These are phyloP conservation scores for Geotrichum phurueaensis DNA, from an alignment of 1,139 yeast species.

Conservation along the genomic window DNA sequence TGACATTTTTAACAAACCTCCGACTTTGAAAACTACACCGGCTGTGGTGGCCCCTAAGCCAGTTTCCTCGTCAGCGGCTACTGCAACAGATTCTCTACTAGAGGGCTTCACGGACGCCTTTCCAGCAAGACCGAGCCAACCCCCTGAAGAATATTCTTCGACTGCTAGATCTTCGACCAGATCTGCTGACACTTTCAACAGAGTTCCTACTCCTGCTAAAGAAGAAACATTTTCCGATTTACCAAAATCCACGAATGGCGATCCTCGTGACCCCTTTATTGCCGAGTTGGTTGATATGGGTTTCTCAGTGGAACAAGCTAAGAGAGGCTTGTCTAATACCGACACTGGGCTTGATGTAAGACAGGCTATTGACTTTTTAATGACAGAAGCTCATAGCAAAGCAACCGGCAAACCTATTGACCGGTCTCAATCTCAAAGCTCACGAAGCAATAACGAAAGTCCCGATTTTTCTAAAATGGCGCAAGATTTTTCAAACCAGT, in stretches of 20 bases:
- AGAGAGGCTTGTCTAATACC: conserved; percentile 50
- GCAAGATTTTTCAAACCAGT: conserved; percentile 55
- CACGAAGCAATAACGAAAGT: conserved; percentile 1
- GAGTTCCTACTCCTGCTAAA: conserved; percentile 10
- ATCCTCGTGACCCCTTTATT: conserved; percentile 46
- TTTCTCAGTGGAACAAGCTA: conserved; percentile 57
- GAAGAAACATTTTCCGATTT: background rate
- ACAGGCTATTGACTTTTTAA: conserved; percentile 60
- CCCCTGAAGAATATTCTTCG: conserved; percentile 2
- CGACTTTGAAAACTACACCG: conserved; percentile 14
- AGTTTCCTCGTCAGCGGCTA: background rate
- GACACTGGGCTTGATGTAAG: conserved; percentile 55
- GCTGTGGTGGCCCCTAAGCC: conserved; percentile 10
- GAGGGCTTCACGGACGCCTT: conserved; percentile 18
- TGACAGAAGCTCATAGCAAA: conserved; percentile 50
- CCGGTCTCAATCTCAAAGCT: conserved; percentile 15
- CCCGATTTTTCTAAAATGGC: conserved; percentile 43
- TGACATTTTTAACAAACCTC: conserved; percentile 33
- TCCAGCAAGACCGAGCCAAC: conserved; percentile 9
- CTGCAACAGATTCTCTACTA: conserved; percentile 4
- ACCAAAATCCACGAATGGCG: conserved; percentile 15
- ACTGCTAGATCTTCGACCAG: conserved; percentile 12
- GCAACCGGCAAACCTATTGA: conserved; percentile 24
- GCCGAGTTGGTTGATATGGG: conserved; percentile 81
- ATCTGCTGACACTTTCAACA: background rate